phyloP scores from a whole-genome alignment of 1,139 yeast genomes.

The Suhomyces coccinellae region DNA sequence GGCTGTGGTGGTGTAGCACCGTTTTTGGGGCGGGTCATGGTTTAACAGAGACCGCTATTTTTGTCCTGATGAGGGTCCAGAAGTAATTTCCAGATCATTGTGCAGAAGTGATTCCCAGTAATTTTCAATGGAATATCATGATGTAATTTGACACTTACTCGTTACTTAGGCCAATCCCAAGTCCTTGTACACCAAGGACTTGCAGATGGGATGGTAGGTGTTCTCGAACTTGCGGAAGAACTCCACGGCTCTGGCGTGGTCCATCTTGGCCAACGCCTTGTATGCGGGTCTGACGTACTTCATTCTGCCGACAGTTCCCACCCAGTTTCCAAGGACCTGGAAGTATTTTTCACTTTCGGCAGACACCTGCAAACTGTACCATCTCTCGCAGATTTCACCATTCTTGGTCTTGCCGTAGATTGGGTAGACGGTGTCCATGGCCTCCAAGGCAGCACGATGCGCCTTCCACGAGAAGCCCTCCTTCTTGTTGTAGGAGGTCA shows the following conservation, averaged over 20 bases:
- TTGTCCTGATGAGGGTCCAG: no score
- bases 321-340: slow-evolving; percentile 68
- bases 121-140: no score
- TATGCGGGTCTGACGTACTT: slow-evolving; percentile 90
- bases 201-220: slow-evolving; percentile 84
- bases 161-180: slow-evolving; percentile 31
- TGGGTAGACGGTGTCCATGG: slow-evolving; percentile 47
- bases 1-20: background rate
- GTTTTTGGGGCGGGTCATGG: background rate
- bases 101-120: no score
- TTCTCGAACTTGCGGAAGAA: slow-evolving; percentile 61
- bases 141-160: no score
- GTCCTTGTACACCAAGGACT: slow-evolving; percentile 76
- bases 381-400: slow-evolving; percentile 80
- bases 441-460: slow-evolving; percentile 36
- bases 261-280: slow-evolving; percentile 61
- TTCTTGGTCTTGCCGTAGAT: slow-evolving; percentile 55
- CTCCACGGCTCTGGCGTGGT: slow-evolving; percentile 60
- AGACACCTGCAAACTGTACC: slow-evolving; percentile 63
- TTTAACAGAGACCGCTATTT: no score
- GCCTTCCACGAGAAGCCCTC: slow-evolving; percentile 39
- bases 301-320: slow-evolving; percentile 93
- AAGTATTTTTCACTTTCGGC: slow-evolving; percentile 50
- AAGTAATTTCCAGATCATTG: no score
- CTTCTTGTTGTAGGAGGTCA: slow-evolving; percentile 40